Base-by-base conservation (phyloP, 1,139 yeast genomes). In the Saccharomycopsis crataegensis region DNA sequence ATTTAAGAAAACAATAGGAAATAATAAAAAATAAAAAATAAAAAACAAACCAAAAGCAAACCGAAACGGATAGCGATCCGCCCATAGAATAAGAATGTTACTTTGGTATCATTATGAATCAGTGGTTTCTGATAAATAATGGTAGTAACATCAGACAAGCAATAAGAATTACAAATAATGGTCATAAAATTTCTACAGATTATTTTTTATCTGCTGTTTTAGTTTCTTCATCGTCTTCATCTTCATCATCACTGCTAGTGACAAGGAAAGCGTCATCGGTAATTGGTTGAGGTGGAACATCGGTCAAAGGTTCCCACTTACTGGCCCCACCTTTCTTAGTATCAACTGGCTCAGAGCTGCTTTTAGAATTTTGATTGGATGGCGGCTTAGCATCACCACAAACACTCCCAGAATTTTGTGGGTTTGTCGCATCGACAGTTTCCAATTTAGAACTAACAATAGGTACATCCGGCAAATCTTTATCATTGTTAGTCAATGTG, bases 231-330 rank as follows among this genome's bases (percentile, higher is more conserved):
- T 61, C 66, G 55, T 65, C 67, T 59, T 65, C 56, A 33, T 59
- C 56, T n/a, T 84, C 90, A 55, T 84, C 91, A 60, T 86, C 94
- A 64, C 86, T 80, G 62, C 86, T 93, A 52, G 86, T 87, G 46
- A 86, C 86, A 63, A 84, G 75, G 65, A 86, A 86, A 1, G 90
- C 87, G 62, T 84, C 91, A 52, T 82, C 78, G 58, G 76, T 61
- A 50, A 70, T 68, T 11, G 76, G 76, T 59, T 73, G 82, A 2
- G 87, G 84, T 47, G 74, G 78, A 31, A 75, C 78, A n/a, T 77
- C 67, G 56, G 74, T 70, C 58, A 83, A 71, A 2, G 86, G 83
- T 64, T 81, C 83, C 87, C 87, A 82, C 62, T 80, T 79, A 62
- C 72, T 60, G 57, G 53, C 55, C 51, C 52, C 55, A 54, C 46